phyloP scores from a whole-genome alignment of 768 basidiomycete genomes.

The Hericium alpestre region DNA sequence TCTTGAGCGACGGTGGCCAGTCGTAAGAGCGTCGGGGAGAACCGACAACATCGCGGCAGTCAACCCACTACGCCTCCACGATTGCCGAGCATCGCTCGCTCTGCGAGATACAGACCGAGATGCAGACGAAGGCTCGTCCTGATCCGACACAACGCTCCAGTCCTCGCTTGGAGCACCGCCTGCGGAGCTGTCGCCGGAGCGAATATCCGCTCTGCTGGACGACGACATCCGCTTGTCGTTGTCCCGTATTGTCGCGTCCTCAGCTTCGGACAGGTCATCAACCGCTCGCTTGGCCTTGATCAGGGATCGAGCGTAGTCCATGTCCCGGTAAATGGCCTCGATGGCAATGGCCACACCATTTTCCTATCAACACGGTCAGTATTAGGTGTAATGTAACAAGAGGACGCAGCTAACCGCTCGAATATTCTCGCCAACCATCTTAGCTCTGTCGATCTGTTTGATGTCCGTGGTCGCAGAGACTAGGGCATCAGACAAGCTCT shows the following conservation, averaged over 20 bases:
- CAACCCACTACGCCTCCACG: constrained; percentile 35
- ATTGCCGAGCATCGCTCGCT: background rate
- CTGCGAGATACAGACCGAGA: constrained; percentile 29
- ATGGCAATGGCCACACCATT: constrained; percentile 90
- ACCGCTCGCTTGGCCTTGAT: constrained; percentile 45
- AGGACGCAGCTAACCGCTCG: constrained; percentile 43
- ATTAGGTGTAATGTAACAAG: background rate
- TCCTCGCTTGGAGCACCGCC: constrained; percentile 62
- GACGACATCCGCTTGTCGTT: constrained; percentile 14
- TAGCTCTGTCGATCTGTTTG: constrained; percentile 84
- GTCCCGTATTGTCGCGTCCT: constrained; percentile 27
- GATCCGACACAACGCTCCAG: constrained; percentile 82
- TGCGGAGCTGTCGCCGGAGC: constrained; percentile 20
- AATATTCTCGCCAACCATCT: constrained; percentile 76
- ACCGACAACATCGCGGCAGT: constrained; percentile 14
- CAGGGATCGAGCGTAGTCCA: constrained; percentile 86
- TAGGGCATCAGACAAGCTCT: constrained; percentile 70
- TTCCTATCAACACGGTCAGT: constrained; percentile 42
- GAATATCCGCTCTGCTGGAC: constrained; percentile 10
- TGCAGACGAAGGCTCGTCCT: constrained; percentile 51
- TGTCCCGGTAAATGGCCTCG: constrained; percentile 90
- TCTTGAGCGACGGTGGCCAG: constrained; percentile 8
- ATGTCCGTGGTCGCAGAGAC: constrained; percentile 72
- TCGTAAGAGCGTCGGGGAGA: constrained; percentile 12
- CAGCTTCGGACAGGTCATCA: constrained; percentile 14